These are phyloP conservation scores for Aphanomyces cochlioides DNA, from an alignment of 352 stramenopile species.

Conservation along the genomic window DNA sequence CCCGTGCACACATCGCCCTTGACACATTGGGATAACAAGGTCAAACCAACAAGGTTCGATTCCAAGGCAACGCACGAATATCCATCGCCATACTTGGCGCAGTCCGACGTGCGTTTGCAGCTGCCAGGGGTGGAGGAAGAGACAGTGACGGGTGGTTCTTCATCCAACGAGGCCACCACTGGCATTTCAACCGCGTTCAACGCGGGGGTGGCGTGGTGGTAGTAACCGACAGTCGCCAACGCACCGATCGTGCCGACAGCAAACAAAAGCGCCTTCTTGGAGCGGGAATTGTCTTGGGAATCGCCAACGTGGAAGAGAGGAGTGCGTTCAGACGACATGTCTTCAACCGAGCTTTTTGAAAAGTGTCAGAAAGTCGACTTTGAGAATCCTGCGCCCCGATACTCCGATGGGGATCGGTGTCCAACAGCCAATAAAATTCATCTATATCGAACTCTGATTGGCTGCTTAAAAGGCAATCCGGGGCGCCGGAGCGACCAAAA, in stretches of 20 bases:
- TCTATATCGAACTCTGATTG: neutral
- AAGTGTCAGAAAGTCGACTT: neutral
- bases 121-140: conserved; percentile 29
- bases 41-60: conserved; percentile 53
- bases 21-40: conserved; percentile 69
- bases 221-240: neutral
- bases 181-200: neutral
- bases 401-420: neutral
- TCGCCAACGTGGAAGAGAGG: conserved; percentile 5
- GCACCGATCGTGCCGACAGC: conserved; percentile 1
- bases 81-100: conserved; percentile 34
- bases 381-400: neutral
- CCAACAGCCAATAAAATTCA: neutral
- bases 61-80: conserved; percentile 71
- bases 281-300: neutral
- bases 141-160: neutral
- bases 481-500: neutral
- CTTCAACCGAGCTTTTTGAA: neutral
- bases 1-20: conserved; percentile 60
- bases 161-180: neutral
- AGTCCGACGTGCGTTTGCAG: conserved; percentile 61
- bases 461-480: neutral
- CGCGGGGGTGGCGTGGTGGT: neutral
- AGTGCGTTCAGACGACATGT: neutral
- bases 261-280: conserved; percentile 5